Conservation (phyloP, 2,329 filamentous ascomycete species). For the Penicillium concentricum region DNA sequence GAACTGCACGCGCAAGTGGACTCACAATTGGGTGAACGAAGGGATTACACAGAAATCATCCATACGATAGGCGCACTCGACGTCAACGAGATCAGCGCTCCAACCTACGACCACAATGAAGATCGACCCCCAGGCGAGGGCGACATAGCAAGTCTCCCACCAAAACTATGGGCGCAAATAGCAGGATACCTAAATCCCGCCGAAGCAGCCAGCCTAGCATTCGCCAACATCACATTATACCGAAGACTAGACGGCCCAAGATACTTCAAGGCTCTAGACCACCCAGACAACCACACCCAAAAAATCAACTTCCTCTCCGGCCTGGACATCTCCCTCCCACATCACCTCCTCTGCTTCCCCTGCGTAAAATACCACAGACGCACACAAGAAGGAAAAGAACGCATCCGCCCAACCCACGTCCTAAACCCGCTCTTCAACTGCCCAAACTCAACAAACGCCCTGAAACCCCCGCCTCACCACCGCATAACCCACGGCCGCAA, state of each 20-base stretch:
- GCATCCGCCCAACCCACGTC: conserved; percentile 53
- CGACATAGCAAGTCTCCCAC: conserved; percentile 47
- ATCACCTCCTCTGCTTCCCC: conserved; percentile 59
- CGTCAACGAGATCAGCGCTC: conserved; percentile 22
- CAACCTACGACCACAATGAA: conserved; percentile 16
- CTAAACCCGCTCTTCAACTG: conserved; percentile 59
- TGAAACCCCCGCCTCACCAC: conserved; percentile 49
- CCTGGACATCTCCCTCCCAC: conserved; percentile 53
- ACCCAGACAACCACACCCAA: conserved; percentile 46
- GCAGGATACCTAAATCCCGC: conserved; percentile 42
- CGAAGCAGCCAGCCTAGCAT: conserved; percentile 52
- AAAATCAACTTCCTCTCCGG: conserved; percentile 52
- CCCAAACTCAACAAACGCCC: conserved; percentile 52
- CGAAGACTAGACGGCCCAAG: conserved; percentile 40
- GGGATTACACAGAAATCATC: conserved; percentile 38
- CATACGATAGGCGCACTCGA: conserved; percentile 37
- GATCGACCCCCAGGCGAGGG: conserved; percentile 38
- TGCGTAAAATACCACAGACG: conserved; percentile 58
- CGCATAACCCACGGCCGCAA: conserved; percentile 55
- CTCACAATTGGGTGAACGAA: conserved; percentile 37
- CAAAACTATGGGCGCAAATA: conserved; percentile 49
- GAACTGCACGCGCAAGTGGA: conserved; percentile 29
- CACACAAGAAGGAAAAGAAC: conserved; percentile 53
- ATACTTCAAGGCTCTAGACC: conserved; percentile 41
- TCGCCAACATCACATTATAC: conserved; percentile 50